These are phyloP conservation scores for Zoysia japonica DNA, from an alignment of 176 grass and related monocot species.

Conservation along the genomic window DNA sequence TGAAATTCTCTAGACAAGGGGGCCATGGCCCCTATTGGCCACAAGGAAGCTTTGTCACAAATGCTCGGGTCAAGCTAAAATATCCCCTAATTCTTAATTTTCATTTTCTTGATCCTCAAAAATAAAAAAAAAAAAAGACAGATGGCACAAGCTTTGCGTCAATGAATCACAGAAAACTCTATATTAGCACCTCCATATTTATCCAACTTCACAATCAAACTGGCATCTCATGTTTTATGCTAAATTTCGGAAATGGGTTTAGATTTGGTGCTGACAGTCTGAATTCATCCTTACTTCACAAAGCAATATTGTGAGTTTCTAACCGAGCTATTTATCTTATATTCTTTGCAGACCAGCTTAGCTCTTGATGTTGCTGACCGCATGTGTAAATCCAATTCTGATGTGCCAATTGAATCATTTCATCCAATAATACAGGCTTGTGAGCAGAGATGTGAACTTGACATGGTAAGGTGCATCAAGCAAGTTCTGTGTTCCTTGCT, in stretches of 20 bases:
- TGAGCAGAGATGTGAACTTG: slow-evolving; percentile 66
- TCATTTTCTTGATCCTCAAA: neutral
- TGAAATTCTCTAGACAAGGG: too few relatives aligned
- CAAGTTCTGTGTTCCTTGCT: slow-evolving; percentile 18
- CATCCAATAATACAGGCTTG: slow-evolving; percentile 79
- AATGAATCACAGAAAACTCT: neutral
- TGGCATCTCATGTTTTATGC: slow-evolving; percentile 19
- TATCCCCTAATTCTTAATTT: neutral
- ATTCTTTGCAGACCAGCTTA: slow-evolving; percentile 56
- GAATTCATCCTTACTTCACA: slow-evolving; percentile 12
- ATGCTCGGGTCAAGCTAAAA: neutral
- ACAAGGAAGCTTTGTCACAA: too few relatives aligned
- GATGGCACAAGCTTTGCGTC: slow-evolving; percentile 8
- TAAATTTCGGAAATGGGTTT: slow-evolving; percentile 4
- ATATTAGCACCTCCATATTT: slow-evolving; percentile 1
- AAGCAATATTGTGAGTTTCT: slow-evolving; percentile 22
- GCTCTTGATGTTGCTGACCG: slow-evolving; percentile 76
- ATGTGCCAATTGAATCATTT: slow-evolving; percentile 64
- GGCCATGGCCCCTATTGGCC: too few relatives aligned
- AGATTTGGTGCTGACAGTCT: neutral
- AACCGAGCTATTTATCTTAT: slow-evolving; percentile 32
- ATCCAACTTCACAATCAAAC: neutral
- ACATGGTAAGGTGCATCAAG: slow-evolving; percentile 66
- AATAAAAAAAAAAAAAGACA: neutral
- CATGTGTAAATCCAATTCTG: slow-evolving; percentile 65